phyloP scores from a whole-genome alignment of 805 yeast species.

The Candida silvatica region DNA sequence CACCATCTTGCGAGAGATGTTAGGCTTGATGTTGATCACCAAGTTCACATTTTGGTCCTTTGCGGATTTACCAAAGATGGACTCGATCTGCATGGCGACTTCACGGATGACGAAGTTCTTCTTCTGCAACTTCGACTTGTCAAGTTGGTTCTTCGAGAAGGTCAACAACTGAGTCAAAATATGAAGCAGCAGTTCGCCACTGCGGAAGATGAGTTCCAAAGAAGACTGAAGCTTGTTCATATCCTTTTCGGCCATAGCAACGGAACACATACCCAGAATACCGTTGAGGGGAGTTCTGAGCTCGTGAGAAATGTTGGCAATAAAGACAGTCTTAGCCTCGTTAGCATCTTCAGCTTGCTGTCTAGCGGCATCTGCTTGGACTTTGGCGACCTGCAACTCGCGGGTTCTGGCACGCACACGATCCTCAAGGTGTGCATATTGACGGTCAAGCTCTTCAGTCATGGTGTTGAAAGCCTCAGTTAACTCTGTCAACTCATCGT shows the following conservation, averaged over 20 bases:
- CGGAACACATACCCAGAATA: constrained; percentile 90
- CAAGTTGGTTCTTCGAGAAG: constrained; percentile 85
- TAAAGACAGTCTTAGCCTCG: constrained; percentile 91
- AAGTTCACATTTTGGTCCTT: constrained; percentile 68
- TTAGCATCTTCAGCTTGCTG: constrained; percentile 70
- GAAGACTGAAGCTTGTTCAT: constrained; percentile 60
- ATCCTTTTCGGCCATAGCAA: constrained; percentile 83
- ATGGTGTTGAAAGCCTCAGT: constrained; percentile 85
- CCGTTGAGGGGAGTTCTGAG: constrained; percentile 94
- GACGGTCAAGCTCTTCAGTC: constrained; percentile 81
- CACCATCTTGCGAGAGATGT: constrained; percentile 49
- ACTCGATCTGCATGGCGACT: constrained; percentile 74
- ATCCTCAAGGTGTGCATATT: constrained; percentile 79
- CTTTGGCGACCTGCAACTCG: constrained; percentile 81
- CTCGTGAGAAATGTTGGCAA: constrained; percentile 91
- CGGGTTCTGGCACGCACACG: constrained; percentile 79
- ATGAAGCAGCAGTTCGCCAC: constrained; percentile 86
- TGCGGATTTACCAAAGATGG: constrained; percentile 78
- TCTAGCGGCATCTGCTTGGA: constrained; percentile 49
- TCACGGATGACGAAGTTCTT: constrained; percentile 74
- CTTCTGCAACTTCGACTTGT: constrained; percentile 74
- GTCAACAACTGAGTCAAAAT: constrained; percentile 85
- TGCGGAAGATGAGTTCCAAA: constrained; percentile 73
- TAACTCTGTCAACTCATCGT: constrained; percentile 82
- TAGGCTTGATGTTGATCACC: constrained; percentile 55